Conservation (phyloP, 345 rosid species). For the Gossypium thurberi region DNA sequence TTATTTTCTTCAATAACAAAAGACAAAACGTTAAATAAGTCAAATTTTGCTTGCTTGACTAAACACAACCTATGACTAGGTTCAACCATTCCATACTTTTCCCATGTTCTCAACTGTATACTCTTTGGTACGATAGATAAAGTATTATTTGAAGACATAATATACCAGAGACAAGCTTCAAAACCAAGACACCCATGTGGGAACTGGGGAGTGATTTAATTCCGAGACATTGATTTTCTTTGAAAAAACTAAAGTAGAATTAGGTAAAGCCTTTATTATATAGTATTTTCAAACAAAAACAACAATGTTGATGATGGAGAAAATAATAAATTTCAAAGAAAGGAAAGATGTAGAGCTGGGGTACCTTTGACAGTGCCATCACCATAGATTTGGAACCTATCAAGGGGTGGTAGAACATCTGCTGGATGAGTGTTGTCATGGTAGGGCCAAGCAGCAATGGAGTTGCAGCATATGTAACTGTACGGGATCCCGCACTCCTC, state of each 20-base stretch:
- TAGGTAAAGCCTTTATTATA: no score
- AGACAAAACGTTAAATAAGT: no score
- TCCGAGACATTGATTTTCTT: neutral
- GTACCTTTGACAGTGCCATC: conserved; percentile 33
- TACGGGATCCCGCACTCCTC: conserved; percentile 28
- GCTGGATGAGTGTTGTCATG: conserved; percentile 34
- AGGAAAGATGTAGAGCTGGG: neutral
- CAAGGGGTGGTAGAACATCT: conserved; percentile 33
- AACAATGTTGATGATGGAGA: no score
- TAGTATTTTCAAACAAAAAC: no score
- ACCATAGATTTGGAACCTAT: conserved; percentile 29
- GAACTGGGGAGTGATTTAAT: neutral
- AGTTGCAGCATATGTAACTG: conserved; percentile 37
- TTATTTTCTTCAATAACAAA: no score
- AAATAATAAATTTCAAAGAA: neutral
- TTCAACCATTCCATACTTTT: no score
- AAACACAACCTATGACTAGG: no score
- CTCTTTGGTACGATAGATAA: no score
- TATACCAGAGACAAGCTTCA: neutral
- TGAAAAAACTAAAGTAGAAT: neutral
- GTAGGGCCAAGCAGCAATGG: conserved; percentile 41
- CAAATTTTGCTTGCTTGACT: no score
- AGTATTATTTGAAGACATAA: neutral
- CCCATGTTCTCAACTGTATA: no score
- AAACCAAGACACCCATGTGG: neutral